Percentiles rank a stretch among this genome's conserved stretches.
Evolutionary conservation across 2,329 filamentous ascomycete species (phyloP).

Genomic region (Aspergillus sp.): DNA sequence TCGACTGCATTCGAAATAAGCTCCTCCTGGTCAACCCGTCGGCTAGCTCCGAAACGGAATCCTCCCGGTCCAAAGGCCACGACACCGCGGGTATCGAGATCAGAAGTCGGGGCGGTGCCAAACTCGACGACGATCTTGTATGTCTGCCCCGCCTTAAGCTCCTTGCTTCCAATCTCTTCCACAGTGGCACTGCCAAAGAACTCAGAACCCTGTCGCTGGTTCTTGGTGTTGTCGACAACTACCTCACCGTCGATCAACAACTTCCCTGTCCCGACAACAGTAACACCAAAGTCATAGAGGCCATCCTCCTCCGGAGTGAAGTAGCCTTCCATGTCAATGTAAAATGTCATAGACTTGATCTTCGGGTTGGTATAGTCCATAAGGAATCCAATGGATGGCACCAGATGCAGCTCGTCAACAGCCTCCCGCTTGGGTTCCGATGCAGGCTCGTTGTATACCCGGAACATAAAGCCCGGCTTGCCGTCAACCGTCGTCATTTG

Average conservation of each 20-base stretch:
- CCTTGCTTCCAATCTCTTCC: slow-evolving; percentile 57
- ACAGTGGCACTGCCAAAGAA: slow-evolving; percentile 63
- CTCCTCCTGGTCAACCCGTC: slow-evolving; percentile 52
- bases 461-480: slow-evolving; percentile 57
- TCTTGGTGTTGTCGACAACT: slow-evolving; percentile 62
- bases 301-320: slow-evolving; percentile 58
- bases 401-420: slow-evolving; percentile 48
- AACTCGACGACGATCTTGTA: slow-evolving; percentile 60
- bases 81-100: slow-evolving; percentile 45
- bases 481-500: slow-evolving; percentile 50
- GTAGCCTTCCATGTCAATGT: slow-evolving; percentile 57
- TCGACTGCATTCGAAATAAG: slow-evolving; percentile 64
- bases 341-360: slow-evolving; percentile 51
- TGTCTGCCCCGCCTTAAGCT: slow-evolving; percentile 54
- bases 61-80: slow-evolving; percentile 56
- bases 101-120: slow-evolving; percentile 55
- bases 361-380: slow-evolving; percentile 54
- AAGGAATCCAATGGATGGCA: slow-evolving; percentile 42
- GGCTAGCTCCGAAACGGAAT: slow-evolving; percentile 58
- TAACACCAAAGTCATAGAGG: slow-evolving; percentile 61
- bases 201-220: slow-evolving; percentile 57
- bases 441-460: slow-evolving; percentile 57
- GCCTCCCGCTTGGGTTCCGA: slow-evolving; percentile 42
- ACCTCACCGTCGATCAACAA: slow-evolving; percentile 59
- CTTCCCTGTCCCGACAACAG: slow-evolving; percentile 62